A percentile compares a stretch with the other conserved stretches of the same genome.
These are phyloP conservation scores for Spencermartinsiella ligniputridi DNA, from an alignment of 1,139 yeast genomes.

Conservation along the genomic window DNA sequence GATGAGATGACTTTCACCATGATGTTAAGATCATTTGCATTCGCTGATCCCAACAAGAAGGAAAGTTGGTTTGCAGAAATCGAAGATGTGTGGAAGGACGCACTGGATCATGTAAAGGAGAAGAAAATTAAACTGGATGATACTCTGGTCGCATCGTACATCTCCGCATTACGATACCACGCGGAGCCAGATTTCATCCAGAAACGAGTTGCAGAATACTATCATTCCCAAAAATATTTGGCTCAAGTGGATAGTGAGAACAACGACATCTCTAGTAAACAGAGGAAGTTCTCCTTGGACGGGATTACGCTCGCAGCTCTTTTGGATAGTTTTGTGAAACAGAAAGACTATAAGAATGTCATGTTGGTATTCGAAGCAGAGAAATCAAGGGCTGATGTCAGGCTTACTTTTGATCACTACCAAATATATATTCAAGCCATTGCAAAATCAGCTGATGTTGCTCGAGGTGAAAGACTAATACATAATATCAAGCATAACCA, in stretches of 20 bases:
- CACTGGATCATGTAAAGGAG: background rate
- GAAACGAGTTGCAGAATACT: background rate
- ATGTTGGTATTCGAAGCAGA: background rate
- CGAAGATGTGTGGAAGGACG: background rate
- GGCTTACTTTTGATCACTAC: background rate
- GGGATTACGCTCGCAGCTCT: background rate
- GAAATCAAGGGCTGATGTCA: background rate
- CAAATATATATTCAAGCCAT: background rate
- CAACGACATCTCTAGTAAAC: background rate
- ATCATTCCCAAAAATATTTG: background rate
- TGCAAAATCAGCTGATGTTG: background rate
- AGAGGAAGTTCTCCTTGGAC: background rate
- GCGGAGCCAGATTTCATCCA: background rate
- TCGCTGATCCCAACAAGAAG: background rate
- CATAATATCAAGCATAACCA: too few species aligned
- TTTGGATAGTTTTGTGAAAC: background rate
- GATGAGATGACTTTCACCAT: constrained; percentile 6
- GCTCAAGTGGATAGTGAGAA: background rate
- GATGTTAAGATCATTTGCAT: background rate
- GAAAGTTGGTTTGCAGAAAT: background rate
- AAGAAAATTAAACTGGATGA: background rate
- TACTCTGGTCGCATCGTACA: background rate
- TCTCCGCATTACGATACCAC: background rate
- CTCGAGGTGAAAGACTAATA: too few species aligned
- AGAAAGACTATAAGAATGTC: background rate